Evolutionary conservation across 1,284 basidiomycete genomes (phyloP).

Genomic region (Irpex rosettiformis): DNA sequence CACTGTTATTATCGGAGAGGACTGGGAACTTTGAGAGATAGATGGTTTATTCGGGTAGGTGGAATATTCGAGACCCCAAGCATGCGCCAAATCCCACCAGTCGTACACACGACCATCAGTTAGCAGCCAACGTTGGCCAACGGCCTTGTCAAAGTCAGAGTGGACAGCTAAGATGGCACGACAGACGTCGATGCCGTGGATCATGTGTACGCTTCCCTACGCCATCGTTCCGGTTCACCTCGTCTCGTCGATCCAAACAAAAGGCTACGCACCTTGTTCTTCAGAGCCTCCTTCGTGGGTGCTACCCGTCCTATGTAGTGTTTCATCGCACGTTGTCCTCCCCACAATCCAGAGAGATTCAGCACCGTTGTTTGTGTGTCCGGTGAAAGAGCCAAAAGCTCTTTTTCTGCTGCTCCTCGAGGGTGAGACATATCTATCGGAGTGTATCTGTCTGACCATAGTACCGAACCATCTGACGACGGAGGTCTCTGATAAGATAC

Average conservation of each 20-base stretch:
- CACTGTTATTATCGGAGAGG: too few species aligned
- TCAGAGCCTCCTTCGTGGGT: constrained; percentile 50
- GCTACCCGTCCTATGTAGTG: constrained; percentile 54
- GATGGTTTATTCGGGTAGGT: constrained; percentile 8
- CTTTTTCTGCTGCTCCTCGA: constrained; percentile 48
- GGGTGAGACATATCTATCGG: constrained; percentile 36
- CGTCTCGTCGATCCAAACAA: not conserved
- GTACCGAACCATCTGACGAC: not conserved
- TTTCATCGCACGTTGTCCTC: constrained; percentile 42
- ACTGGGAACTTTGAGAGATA: not conserved
- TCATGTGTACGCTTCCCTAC: constrained; percentile 56
- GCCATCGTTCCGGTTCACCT: not conserved
- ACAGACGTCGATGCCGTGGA: constrained; percentile 56
- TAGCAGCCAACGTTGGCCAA: constrained; percentile 53
- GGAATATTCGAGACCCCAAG: constrained; percentile 37
- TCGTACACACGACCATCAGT: constrained; percentile 60
- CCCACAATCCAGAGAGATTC: constrained; percentile 64
- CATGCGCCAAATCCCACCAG: constrained; percentile 65
- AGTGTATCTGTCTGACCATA: constrained; percentile 50
- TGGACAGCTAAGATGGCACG: constrained; percentile 55
- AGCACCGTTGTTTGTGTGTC: constrained; percentile 48
- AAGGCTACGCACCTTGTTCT: constrained; percentile 38
- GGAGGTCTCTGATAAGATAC: not conserved
- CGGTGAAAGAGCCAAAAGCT: constrained; percentile 47
- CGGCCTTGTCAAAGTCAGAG: constrained; percentile 35